Conservation (phyloP, 1,139 yeast species). For the Komagataea norvegica region DNA sequence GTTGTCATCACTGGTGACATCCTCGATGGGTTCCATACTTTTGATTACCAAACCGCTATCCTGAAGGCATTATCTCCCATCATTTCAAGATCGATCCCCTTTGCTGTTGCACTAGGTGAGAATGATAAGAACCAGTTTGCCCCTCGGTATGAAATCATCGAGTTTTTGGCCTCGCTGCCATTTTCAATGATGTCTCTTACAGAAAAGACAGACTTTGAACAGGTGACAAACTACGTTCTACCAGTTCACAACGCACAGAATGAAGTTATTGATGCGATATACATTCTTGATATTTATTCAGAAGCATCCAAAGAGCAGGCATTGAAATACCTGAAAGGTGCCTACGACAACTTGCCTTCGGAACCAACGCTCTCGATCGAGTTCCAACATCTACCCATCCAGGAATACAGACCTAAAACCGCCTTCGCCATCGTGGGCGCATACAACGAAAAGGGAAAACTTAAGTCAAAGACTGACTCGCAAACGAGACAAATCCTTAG, state of each 20-base stretch:
- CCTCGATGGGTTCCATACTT: slow-evolving; percentile 54
- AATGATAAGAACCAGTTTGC: slow-evolving; percentile 31
- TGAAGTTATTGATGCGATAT: slow-evolving; percentile 12
- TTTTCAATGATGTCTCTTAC: slow-evolving; percentile 11
- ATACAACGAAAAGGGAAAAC: slow-evolving; percentile 42
- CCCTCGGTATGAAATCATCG: slow-evolving; percentile 19
- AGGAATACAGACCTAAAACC: slow-evolving; percentile 47
- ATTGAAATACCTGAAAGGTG: slow-evolving; percentile 3
- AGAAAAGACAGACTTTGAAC: slow-evolving; percentile 3
- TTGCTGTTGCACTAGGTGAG: slow-evolving; percentile 75
- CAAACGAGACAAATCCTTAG: slow-evolving; percentile 18
- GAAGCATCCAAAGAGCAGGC: slow-evolving; percentile 9
- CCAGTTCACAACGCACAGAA: slow-evolving; percentile 14
- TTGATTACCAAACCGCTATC: slow-evolving; percentile 75
- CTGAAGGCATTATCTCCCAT: slow-evolving; percentile 75
- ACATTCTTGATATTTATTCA: slow-evolving; percentile 17
- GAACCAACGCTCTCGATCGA: slow-evolving; percentile 25
- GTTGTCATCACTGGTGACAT: slow-evolving; percentile 85
- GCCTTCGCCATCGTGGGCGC: slow-evolving; percentile 45
- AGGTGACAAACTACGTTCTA: slow-evolving; percentile 17
- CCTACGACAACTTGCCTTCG: slow-evolving; percentile 7
- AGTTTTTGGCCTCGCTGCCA: slow-evolving; percentile 25
- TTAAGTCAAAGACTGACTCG: slow-evolving; percentile 32
- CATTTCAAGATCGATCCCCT: slow-evolving; percentile 64
- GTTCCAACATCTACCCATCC: slow-evolving; percentile 50